Conservation (phyloP, 179 eudicot genomes). For the Pouteria campechiana region DNA sequence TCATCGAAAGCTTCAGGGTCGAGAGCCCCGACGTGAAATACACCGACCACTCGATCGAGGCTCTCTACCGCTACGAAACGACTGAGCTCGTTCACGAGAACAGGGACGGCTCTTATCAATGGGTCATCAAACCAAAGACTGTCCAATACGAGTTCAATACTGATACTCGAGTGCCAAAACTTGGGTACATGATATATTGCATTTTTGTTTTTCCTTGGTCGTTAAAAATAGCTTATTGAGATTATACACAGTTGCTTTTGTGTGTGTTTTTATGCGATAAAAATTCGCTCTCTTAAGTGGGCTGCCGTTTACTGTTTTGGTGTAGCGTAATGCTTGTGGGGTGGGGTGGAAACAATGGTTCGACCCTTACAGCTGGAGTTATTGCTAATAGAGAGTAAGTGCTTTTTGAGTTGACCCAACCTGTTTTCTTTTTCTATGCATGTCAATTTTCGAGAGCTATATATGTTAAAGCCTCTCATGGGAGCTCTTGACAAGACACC, state of each 20-base stretch:
- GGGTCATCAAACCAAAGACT: slow-evolving; percentile 84
- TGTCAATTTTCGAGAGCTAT: too few relatives aligned
- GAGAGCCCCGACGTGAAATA: slow-evolving; percentile 86
- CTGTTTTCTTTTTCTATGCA: slow-evolving; percentile 1
- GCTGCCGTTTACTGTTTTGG: not conserved
- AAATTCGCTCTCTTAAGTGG: not conserved
- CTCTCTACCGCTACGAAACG: slow-evolving; percentile 68
- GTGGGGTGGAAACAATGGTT: slow-evolving; percentile 99
- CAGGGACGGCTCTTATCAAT: slow-evolving; percentile 66
- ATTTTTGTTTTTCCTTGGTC: not conserved
- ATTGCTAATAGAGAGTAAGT: slow-evolving; percentile 91
- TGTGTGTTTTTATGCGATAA: too few relatives aligned
- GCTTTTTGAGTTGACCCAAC: too few relatives aligned
- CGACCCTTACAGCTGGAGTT: slow-evolving; percentile 83
- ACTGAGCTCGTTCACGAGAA: slow-evolving; percentile 87
- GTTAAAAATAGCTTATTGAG: too few relatives aligned
- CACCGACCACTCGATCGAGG: slow-evolving; percentile 65
- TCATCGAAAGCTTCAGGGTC: slow-evolving; percentile 76
- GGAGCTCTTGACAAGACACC: too few relatives aligned
- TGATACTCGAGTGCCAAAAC: slow-evolving; percentile 64
- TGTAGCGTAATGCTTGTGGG: slow-evolving; percentile 94
- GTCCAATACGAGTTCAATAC: slow-evolving; percentile 83
- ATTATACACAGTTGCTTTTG: too few relatives aligned
- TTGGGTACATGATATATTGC: slow-evolving; percentile 27
- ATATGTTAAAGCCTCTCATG: too few relatives aligned